Conservation (phyloP, 805 yeast genomes). For the Pichia rugopelliculosa region DNA sequence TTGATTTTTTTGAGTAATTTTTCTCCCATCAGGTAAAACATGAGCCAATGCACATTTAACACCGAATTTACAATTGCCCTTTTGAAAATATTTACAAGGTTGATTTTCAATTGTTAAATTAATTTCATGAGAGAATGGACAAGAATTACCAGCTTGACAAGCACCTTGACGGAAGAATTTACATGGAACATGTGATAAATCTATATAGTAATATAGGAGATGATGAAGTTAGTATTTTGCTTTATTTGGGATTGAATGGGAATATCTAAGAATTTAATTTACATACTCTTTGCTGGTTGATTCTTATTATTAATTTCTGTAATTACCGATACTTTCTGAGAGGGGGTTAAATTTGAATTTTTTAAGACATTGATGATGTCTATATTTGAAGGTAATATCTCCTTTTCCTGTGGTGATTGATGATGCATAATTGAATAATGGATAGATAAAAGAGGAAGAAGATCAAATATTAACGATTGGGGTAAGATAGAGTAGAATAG, state of each 20-base stretch:
- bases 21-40: slow-evolving; percentile 79
- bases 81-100: slow-evolving; percentile 89
- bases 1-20: slow-evolving; percentile 41
- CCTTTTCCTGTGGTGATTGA: slow-evolving; percentile 55
- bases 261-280: too few relatives aligned
- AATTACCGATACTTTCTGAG: slow-evolving; percentile 18
- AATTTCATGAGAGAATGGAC: slow-evolving; percentile 83
- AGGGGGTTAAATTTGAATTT: slow-evolving; percentile 15
- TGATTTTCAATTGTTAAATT: slow-evolving; percentile 47
- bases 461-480: too few relatives aligned
- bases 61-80: slow-evolving; percentile 97
- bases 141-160: slow-evolving; percentile 88
- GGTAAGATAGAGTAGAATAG: too few relatives aligned
- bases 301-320: slow-evolving; percentile 18
- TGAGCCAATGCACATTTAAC: slow-evolving; percentile 92
- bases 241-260: neutral
- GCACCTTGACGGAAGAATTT: slow-evolving; percentile 87
- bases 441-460: neutral
- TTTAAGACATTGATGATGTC: slow-evolving; percentile 17
- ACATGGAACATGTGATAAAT: slow-evolving; percentile 92
- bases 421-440: neutral
- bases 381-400: slow-evolving; percentile 1
- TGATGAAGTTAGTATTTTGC: neutral
- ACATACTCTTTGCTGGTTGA: slow-evolving; percentile 22
- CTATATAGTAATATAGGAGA: slow-evolving; percentile 24